Percentiles rank a stretch among this genome's conserved stretches.
phyloP scores from a whole-genome alignment of 495 filamentous ascomycete species.

The Penicillium herquei region DNA sequence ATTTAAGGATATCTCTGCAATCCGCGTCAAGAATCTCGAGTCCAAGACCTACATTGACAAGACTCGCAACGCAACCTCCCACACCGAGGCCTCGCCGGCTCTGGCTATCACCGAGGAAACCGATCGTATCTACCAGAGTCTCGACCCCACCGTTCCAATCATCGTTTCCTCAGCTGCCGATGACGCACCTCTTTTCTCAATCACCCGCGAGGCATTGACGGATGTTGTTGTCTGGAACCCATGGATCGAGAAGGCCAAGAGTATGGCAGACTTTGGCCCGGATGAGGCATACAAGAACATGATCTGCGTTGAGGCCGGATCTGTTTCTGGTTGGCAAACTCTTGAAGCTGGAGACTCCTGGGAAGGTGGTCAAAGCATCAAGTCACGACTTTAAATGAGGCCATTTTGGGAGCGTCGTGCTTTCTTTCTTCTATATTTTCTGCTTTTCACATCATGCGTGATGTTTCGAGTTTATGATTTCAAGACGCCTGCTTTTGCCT shows the following conservation, averaged over 20 bases:
- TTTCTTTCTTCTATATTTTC: background rate
- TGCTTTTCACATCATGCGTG: background rate
- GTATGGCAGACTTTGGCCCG: conserved; percentile 85
- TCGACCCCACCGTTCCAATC: conserved; percentile 57
- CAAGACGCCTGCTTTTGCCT: conserved; percentile 7
- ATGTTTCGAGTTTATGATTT: conserved; percentile 18
- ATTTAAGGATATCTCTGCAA: conserved; percentile 67
- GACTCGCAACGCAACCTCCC: conserved; percentile 56
- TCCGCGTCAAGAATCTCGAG: conserved; percentile 70
- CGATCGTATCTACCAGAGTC: conserved; percentile 74
- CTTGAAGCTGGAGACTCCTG: conserved; percentile 85
- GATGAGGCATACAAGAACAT: conserved; percentile 87
- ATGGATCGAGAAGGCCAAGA: conserved; percentile 78
- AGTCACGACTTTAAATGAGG: conserved; percentile 27
- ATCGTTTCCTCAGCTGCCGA: conserved; percentile 55
- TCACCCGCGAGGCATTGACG: conserved; percentile 74
- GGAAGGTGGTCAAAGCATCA: conserved; percentile 83
- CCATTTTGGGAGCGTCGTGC: background rate
- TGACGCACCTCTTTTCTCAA: conserved; percentile 61
- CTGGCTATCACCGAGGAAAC: conserved; percentile 69
- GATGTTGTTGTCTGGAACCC: conserved; percentile 98
- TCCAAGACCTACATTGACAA: conserved; percentile 78
- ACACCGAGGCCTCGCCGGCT: conserved; percentile 53
- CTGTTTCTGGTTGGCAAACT: conserved; percentile 75
- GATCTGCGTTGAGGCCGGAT: conserved; percentile 90